Conservation (phyloP, 306 rosid species). For the Gastrolobium villosum region DNA sequence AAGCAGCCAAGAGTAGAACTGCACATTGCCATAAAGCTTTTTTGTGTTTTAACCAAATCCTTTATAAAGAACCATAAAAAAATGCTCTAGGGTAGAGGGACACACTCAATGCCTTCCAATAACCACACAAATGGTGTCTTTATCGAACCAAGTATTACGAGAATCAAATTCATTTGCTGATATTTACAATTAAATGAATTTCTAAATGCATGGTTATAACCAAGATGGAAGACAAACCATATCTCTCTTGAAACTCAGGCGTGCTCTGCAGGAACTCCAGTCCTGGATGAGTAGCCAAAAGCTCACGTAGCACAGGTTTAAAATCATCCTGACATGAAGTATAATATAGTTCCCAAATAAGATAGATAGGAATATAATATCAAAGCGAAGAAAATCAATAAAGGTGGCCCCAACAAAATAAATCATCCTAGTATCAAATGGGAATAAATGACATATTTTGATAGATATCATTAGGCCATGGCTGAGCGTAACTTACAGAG, state of each 20-base stretch:
- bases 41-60: slow-evolving; percentile 4
- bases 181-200: slow-evolving; percentile 22
- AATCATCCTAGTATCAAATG: slow-evolving; percentile 16
- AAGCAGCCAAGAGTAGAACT: slow-evolving; percentile 14
- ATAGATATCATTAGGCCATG: slow-evolving; percentile 38
- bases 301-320: slow-evolving; percentile 94
- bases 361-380: slow-evolving; percentile 34
- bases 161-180: slow-evolving; percentile 31
- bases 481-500: slow-evolving; percentile 11
- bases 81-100: slow-evolving; percentile 13
- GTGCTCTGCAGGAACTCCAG: slow-evolving; percentile 97
- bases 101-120: background rate
- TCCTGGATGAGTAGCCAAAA: slow-evolving; percentile 97
- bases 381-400: slow-evolving; percentile 36
- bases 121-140: slow-evolving; percentile 5
- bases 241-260: slow-evolving; percentile 99
- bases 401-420: background rate
- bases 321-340: slow-evolving; percentile 80
- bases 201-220: slow-evolving; percentile 39
- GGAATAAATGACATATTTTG: slow-evolving; percentile 43
- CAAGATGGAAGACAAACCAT: slow-evolving; percentile 76
- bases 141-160: background rate
- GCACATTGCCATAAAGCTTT: background rate
- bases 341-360: slow-evolving; percentile 43
- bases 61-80: background rate